These are phyloP conservation scores for Globisporangium canariense DNA, from an alignment of 352 stramenopile genomes.

Conservation along the genomic window DNA sequence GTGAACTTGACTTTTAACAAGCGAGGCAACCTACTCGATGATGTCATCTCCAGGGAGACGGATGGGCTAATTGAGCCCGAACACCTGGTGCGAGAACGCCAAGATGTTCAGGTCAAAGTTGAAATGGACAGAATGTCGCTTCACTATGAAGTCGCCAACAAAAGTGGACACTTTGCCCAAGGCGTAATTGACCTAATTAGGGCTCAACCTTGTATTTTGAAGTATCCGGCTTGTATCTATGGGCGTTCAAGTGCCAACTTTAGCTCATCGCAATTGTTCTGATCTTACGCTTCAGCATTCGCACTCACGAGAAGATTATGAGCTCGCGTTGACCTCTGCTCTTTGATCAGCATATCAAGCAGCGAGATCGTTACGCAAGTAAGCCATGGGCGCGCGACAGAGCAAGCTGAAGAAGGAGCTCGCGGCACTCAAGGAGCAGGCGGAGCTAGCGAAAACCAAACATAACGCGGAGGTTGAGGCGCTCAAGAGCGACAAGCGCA, in stretches of 20 bases:
- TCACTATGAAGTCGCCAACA: background rate
- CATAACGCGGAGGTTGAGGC: constrained; percentile 40
- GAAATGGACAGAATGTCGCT: background rate
- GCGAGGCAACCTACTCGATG: background rate
- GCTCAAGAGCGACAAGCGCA: constrained; percentile 44
- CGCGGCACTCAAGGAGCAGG: constrained; percentile 37
- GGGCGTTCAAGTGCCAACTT: too few relatives aligned
- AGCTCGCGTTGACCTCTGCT: background rate
- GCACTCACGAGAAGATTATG: too few relatives aligned
- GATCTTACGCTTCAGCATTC: too few relatives aligned
- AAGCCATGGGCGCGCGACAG: constrained; percentile 47
- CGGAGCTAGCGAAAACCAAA: constrained; percentile 24
- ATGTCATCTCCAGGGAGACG: background rate
- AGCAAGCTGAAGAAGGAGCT: constrained; percentile 66
- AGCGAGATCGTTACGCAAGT: background rate
- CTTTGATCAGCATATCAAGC: background rate
- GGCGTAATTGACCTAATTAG: too few relatives aligned
- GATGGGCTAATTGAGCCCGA: background rate
- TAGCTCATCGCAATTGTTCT: too few relatives aligned
- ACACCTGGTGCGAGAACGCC: background rate
- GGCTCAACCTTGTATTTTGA: too few relatives aligned
- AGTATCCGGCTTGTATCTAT: too few relatives aligned
- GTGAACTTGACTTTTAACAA: background rate
- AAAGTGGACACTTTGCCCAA: background rate
- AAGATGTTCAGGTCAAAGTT: background rate